Evolutionary conservation across 1,284 basidiomycete genomes (phyloP).

Genomic region (Peniophora sp.): DNA sequence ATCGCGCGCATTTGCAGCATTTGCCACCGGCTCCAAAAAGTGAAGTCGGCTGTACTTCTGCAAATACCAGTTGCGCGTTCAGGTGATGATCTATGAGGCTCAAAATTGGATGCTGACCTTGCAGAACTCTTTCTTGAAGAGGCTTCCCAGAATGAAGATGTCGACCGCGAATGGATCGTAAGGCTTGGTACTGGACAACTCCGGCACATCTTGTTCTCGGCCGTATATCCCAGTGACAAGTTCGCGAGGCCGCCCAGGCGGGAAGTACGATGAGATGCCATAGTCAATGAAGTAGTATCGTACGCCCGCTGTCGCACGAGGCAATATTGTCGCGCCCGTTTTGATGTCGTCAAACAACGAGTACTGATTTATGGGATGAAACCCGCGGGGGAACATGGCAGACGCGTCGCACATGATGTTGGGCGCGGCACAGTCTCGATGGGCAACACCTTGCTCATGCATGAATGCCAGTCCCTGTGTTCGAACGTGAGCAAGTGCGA

Average conservation of each 20-base stretch:
- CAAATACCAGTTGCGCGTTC: too few species aligned
- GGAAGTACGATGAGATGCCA: constrained; percentile 6
- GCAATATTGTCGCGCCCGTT: not conserved
- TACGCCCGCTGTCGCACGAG: not conserved
- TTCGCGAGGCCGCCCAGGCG: not conserved
- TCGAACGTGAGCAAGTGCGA: not conserved
- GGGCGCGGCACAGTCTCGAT: constrained; percentile 2
- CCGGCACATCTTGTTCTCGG: constrained; percentile 18
- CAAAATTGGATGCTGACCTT: constrained; percentile 9
- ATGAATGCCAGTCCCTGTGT: constrained; percentile 11
- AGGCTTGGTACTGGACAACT: constrained; percentile 15
- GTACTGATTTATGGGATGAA: not conserved
- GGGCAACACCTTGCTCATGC: constrained; percentile 11
- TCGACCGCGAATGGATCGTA: constrained; percentile 24
- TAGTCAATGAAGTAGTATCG: constrained; percentile 13
- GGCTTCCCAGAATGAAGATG: constrained; percentile 19
- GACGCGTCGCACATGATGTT: constrained; percentile 6
- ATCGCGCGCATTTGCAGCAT: constrained; percentile 12
- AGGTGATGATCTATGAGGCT: not conserved
- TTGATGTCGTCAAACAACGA: not conserved
- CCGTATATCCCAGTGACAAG: constrained; percentile 12
- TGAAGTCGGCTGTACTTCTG: constrained; percentile 15
- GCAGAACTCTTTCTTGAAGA: constrained; percentile 13
- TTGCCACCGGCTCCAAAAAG: constrained; percentile 15
- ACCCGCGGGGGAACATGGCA: not conserved